Evolutionary conservation across 2,329 filamentous ascomycete genomes (phyloP), one percentile per base, ranked within the genome.

Genomic region (Aureobasidium sp.): DNA sequence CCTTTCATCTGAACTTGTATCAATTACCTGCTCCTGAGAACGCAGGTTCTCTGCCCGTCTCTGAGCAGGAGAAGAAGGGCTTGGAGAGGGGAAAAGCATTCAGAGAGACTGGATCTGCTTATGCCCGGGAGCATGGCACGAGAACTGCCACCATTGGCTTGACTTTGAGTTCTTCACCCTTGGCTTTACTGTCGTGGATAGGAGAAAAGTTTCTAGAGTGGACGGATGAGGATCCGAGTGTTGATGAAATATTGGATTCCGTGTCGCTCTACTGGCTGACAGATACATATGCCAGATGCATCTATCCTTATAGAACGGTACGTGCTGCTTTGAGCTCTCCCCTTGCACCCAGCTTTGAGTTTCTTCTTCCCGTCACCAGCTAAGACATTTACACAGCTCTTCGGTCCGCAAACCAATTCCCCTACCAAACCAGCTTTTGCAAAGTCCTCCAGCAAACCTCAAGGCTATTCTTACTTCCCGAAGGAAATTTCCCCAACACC

Each of bases 101-200:
- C 69, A 60, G 66, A 2, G 63, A 69, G 0, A 72, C 68, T 1
- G 83, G 81, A 12, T 32, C 24, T 6, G 81, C 77, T 0, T 87
- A 86, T 67, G 76, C 77, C 0, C 57, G 74, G 0, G 76, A 81
- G 68, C 84, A 87, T 60, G 80, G 74, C 1, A 83, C 82, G 0
- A 72, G 80, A 9, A 81, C 84, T 0, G 75, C 77, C 0, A 87
- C 84, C 0, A 81, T 86, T 48, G 83, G 83, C 0, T 74, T 84
- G 5, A 79, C 77, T 0, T 70, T 87, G 1, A 74, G 78, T 3
- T 73, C 79, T 5, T 84, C 75, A 37, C 84, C 85, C 0, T 64
- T 87, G 1, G 81, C 82, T 0, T 68, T 87, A 24, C 75, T 87
- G 2, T 77, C 79, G 7, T 87, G 84, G 79, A 76, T 85, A 29